Base-by-base conservation (phyloP, 2,329 filamentous ascomycete species). In the Xylaria digitata region DNA sequence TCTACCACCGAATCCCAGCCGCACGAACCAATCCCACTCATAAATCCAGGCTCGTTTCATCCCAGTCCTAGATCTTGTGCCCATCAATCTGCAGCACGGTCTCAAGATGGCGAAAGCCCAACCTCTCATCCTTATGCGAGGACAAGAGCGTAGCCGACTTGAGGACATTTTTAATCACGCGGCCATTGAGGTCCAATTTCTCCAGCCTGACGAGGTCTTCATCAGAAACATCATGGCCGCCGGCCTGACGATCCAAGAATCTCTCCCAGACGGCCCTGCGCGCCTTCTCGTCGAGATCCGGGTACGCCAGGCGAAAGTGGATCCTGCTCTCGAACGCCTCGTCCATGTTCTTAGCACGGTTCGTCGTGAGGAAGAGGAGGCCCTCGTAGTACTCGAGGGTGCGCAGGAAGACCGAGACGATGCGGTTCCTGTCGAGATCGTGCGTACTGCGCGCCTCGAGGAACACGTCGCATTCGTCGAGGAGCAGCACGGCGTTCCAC, bases 141-240 rank as follows among this genome's bases (percentile, higher is more conserved):
- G 60, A 59, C 11, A 82, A 75, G 3, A 82, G 61, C 59, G 78
- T 77, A 0, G 79, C 77, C 15, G 77, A 78, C 75, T 82, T 82
- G 68, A 82, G 72, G 7, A 80, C 70, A 53, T 84, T 85, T 77
- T 85, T 85, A 67, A 86, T 86, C 76, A 85, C 82, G 23, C 83
- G 76, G 3, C 84, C 83, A 53, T 86, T 85, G 49, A 85, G 75
- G 9, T 80, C 74, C 57, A 83, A 74, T 21, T 71, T 66, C 1
- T 80, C 76, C 45, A 86, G 74, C 55, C 77, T 72, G 15, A 74
- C 73, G 5, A 81, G 54, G 11, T 78, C 74, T 0, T 72, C 73
- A 0, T 77, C 74, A 0, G 58, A 66, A 3, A 81, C 65, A 7
- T 75, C 73, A 65, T 73, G 75, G 8, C 73, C 70, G 0, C 61